These are phyloP conservation scores for Clitopilus passeckerianus DNA, from an alignment of 768 basidiomycete genomes.

Conservation along the genomic window DNA sequence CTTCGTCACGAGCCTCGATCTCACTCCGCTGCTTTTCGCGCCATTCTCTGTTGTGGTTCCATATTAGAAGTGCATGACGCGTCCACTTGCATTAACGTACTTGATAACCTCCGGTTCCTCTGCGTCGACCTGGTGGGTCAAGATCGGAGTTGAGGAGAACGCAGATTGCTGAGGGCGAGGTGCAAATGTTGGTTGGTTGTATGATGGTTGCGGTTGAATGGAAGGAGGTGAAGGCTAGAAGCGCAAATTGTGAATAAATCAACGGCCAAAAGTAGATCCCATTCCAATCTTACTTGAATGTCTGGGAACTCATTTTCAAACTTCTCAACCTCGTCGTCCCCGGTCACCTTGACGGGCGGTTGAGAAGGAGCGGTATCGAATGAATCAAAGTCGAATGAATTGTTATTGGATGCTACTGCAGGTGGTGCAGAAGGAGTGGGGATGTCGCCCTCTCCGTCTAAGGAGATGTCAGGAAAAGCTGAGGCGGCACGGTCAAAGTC, in stretches of 20 bases:
- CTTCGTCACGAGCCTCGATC: conserved; percentile 79
- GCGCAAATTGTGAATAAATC: not conserved
- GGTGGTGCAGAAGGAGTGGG: conserved; percentile 28
- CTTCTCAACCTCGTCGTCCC: conserved; percentile 79
- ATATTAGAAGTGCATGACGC: not conserved
- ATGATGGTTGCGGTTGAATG: conserved; percentile 30
- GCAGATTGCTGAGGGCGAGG: conserved; percentile 73
- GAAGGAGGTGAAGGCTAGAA: conserved; percentile 26
- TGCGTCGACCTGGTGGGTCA: conserved; percentile 62
- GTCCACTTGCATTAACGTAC: conserved; percentile 32
- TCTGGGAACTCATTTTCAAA: conserved; percentile 87
- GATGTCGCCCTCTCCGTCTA: conserved; percentile 61
- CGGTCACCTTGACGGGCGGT: conserved; percentile 67
- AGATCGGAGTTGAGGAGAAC: conserved; percentile 68
- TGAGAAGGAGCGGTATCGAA: conserved; percentile 47
- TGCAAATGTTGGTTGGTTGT: conserved; percentile 53
- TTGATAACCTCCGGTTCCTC: conserved; percentile 86
- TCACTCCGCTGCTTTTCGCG: conserved; percentile 81
- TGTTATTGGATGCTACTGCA: conserved; percentile 22
- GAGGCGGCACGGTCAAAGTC: conserved; percentile 81
- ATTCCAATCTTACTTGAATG: conserved; percentile 39
- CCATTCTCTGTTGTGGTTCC: conserved; percentile 59
- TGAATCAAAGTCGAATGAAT: conserved; percentile 60
- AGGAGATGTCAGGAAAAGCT: conserved; percentile 80
- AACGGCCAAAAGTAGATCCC: not conserved